Conservation (phyloP, 352 stramenopile genomes). For the Phytophthora ohioensis region DNA sequence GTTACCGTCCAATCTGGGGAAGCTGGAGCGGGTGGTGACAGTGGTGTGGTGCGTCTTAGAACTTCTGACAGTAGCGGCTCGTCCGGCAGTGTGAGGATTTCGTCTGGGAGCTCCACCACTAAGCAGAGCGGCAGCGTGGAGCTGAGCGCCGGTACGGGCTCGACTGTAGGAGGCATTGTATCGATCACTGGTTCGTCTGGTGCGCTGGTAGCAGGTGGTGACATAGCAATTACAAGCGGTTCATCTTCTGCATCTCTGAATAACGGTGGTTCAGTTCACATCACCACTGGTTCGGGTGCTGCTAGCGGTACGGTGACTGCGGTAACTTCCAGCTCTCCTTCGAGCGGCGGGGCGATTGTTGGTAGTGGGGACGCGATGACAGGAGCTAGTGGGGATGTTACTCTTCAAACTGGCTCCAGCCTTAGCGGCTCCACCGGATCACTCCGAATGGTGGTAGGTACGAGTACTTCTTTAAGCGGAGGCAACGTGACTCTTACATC, state of each 20-base stretch:
- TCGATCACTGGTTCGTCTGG: conserved; percentile 36
- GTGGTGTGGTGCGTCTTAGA: conserved; percentile 33
- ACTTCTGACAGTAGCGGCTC: conserved; percentile 30
- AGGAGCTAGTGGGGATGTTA: conserved; percentile 35
- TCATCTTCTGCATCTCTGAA: conserved; percentile 23
- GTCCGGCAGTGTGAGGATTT: conserved; percentile 38
- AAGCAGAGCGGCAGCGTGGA: conserved; percentile 36
- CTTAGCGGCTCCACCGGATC: conserved; percentile 30
- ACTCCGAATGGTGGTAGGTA: conserved; percentile 22
- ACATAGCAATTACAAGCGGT: conserved; percentile 31
- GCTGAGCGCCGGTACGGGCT: conserved; percentile 34
- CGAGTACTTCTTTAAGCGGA: conserved; percentile 24
- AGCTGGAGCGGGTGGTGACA: conserved; percentile 28
- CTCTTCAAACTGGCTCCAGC: conserved; percentile 40
- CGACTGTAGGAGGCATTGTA: conserved; percentile 28
- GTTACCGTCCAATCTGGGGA: conserved; percentile 37
- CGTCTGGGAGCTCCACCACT: conserved; percentile 34
- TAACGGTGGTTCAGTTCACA: conserved; percentile 27
- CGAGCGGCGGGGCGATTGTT: conserved; percentile 31
- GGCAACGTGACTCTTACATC: conserved; percentile 30
- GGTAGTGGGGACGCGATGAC: conserved; percentile 32
- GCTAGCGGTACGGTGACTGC: conserved; percentile 26
- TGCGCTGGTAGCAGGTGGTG: conserved; percentile 25
- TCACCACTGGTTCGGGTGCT: conserved; percentile 26
- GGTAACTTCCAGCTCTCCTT: conserved; percentile 24